Base-by-base conservation (phyloP, 1,139 yeast genomes). In the Hyphopichia pseudoburtonii region DNA sequence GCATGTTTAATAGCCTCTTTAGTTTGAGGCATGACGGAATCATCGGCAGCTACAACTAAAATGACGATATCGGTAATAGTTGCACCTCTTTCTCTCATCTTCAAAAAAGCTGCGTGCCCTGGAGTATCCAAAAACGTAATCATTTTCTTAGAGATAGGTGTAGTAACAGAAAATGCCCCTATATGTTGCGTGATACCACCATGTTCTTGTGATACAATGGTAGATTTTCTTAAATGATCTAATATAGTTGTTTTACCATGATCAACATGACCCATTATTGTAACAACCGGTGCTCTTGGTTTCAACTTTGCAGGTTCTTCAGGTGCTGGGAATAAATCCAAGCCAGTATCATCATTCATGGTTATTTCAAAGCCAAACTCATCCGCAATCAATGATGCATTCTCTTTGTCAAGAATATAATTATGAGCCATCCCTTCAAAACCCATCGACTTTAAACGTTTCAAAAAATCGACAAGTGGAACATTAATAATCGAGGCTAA, bases 101-200 rank as follows among this genome's bases (percentile, higher is more conserved):
- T 89, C 47, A 92, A 70, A 55, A 92, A 92, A 0, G 97, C 98
- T 11, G 97, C 95, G 62, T 92, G 99, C 0, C 99, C 99, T 0
- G 99, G 99, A 0, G 99, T 92, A 60, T 92, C 99, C 45, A 92
- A 70, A 48, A 92, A 90, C 0, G 97, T 90, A 46, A 92, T 87
- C 36, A 70, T 70, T 57, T 82, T 84, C 51, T 84, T 80, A 1
- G 94, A 80, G 1, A 77, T 59, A 0, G 94, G 90, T 0, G 96
- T 78, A 11, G 72, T 67, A 17, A 92, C 95, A 6, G 94, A 84
- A 53, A 94, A 94, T 1, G 98, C 98, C 56, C 98, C 98, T 43
- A 92, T 92, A 57, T 90, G 97, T 58, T 92, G 99, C 0, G 99
- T 92, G 36, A 92, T 92, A 17, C 99, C 98, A 34, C 99, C 99